Evolutionary conservation across 2,329 filamentous ascomycete species (phyloP), one percentile per base, ranked within the genome.

Genomic region (Salinomyces thailandicus): DNA sequence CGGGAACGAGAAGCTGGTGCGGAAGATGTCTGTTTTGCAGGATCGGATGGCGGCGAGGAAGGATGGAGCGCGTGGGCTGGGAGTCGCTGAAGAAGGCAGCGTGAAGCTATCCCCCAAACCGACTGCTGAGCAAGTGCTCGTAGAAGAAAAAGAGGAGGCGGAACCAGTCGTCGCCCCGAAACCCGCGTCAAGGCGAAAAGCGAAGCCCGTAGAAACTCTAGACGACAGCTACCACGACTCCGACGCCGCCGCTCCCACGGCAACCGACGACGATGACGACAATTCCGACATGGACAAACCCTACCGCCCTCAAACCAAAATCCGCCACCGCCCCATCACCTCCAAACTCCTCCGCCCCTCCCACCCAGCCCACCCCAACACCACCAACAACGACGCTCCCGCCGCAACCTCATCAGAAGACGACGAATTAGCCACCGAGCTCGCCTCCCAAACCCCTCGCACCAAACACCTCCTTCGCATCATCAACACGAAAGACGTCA

Each of bases 1-100:
- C 0, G 79, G 77, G 1, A 91, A 95, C 55, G 71, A 77, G 33
- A 94, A 89, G 62, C 67, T 80, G n/a, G 62, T 62, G 18, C 45
- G 57, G 19, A 79, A 77, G 57, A 76, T 79, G 48, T 58, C 61
- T 16, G 60, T 52, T 13, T 49, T 79, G 37, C 66, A 72, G 48
- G 67, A 73, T 27, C 68, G 67, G 22, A 60, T 75, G 27, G 59
- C 53, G 31, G 52, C 45, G 27, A 66, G 60, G 52, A 58, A 54
- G 30, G 59, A 55, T 19, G 52, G 47, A n/a, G 50, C 45, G 20
- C 48, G 33, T n/a, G n/a, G n/a, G n/a, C n/a, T n/a, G n/a, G n/a
- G n/a, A n/a, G n/a, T n/a, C n/a, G n/a, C n/a, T n/a, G n/a, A n/a
- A n/a, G n/a, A n/a, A n/a, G n/a, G n/a, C n/a, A n/a, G n/a, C n/a